Evolutionary conservation across 2,329 filamentous ascomycete genomes (phyloP), one percentile per base, ranked within the genome.

Genomic region (Dendryphion nanum): DNA sequence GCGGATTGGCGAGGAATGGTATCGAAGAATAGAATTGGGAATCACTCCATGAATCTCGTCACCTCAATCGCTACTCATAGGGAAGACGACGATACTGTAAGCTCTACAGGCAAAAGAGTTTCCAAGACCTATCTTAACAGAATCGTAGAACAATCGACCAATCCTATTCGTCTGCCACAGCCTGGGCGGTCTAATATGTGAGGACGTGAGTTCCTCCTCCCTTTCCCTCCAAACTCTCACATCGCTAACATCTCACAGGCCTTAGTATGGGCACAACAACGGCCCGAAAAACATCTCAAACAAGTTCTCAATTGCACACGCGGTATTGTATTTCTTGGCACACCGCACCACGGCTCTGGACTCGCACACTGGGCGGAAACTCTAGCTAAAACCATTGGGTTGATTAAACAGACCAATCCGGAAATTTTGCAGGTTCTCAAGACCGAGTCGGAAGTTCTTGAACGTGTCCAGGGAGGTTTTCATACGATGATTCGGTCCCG

Each of bases 241-340:
- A 8, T n/a, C 2, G 3, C n/a, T 26, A 4, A 20, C 13, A n/a
- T 16, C 5, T 20, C 20, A 12, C 26, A 44, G 44, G 44, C 45
- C 18, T 16, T 48, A n/a, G 28, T 21, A 19, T 17, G 6, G 8
- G 35, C 44, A 16, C 18, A 23, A 18, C 35, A 45, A 41, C 28
- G 44, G 17, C 37, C 52, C 12, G 60, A 64, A 16, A 26, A 7
- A 20, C 47, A 60, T 37, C 42, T 58, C n/a, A 43, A 37, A 17
- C 41, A 38, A n/a, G 42, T 59, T 14, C 38, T 57, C 29, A 16
- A 33, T 5, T 60, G 36, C 17, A 67, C 59, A 0, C 35, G 35
- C 5, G 64, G 58, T 8, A 55, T 67, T 14, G 37, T 56, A 4
- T 68, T 68, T 45, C 50, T 68, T 18, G 66, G 66, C 4, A 69